These are phyloP conservation scores for Colletotrichum scovillei DNA, from an alignment of 2,329 filamentous ascomycete genomes.

Conservation along the genomic window DNA sequence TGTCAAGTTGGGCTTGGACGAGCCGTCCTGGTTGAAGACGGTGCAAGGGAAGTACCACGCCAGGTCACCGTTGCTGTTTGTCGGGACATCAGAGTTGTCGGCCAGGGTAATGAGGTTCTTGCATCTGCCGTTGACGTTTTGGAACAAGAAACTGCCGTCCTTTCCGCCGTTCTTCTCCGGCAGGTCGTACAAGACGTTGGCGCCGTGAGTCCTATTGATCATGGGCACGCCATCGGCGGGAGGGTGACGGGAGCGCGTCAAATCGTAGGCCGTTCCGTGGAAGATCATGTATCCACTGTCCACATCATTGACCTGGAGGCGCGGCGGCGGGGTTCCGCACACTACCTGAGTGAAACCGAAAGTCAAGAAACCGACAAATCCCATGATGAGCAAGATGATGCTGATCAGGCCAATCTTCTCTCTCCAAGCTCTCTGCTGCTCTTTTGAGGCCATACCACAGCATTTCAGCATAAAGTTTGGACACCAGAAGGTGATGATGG, in stretches of 20 bases:
- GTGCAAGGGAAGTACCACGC: slow-evolving; percentile 98
- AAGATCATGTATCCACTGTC: slow-evolving; percentile 91
- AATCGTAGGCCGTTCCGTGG: slow-evolving; percentile 89
- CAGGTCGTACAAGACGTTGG: slow-evolving; percentile 91
- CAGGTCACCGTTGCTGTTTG: slow-evolving; percentile 76
- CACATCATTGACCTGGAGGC: slow-evolving; percentile 87
- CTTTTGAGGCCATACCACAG: slow-evolving; percentile 86
- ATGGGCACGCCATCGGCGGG: slow-evolving; percentile 81
- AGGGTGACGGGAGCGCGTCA: slow-evolving; percentile 82
- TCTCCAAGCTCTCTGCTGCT: slow-evolving; percentile 92
- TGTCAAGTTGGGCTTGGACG: slow-evolving; percentile 79
- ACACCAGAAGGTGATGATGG: slow-evolving; percentile 93
- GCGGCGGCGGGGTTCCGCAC: slow-evolving; percentile 77
- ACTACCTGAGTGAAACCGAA: slow-evolving; percentile 95
- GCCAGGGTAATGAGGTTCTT: slow-evolving; percentile 86
- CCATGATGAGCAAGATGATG: slow-evolving; percentile 89
- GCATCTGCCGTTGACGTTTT: slow-evolving; percentile 97
- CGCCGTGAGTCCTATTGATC: slow-evolving; percentile 56
- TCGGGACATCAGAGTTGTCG: slow-evolving; percentile 80
- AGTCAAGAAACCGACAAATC: slow-evolving; percentile 92
- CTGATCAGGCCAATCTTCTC: slow-evolving; percentile 98
- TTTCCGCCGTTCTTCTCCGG: slow-evolving; percentile 84
- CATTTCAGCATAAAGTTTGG: slow-evolving; percentile 87
- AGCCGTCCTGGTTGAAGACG: slow-evolving; percentile 93
- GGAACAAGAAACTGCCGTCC: slow-evolving; percentile 97